Evolutionary conservation across 2,329 filamentous ascomycete genomes (phyloP), one percentile per base, ranked within the genome.

Genomic region (Elsinoe perseae): DNA sequence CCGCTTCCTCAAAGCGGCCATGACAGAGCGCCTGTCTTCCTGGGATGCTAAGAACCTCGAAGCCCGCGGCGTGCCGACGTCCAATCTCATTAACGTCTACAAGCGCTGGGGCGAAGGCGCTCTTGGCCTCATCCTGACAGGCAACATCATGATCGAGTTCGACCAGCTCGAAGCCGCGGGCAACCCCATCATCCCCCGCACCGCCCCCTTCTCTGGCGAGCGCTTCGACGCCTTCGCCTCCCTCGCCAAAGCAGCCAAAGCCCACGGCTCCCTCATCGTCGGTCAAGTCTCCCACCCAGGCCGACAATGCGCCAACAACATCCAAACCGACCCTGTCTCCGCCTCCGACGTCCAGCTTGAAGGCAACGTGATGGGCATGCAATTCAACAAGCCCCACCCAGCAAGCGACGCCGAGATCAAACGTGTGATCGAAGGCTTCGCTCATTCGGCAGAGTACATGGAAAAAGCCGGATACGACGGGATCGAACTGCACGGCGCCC

Each of bases 1-100:
- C 65, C 75, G 82, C n/a, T 82, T 86, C 63, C 67, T 86, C 61
- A 87, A 87, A 68, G 81, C 74, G 4, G 79, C 84, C 40, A 86
- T 87, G 83, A 80, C 80, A 1, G 84, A 87, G 66, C 73, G 77
- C 6, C 70, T 86, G 12, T 80, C 81, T 0, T 81, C 77, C 4
- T 87, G 81, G 80, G 74, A 80, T 57, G 72, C 77, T 5, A 75
- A 75, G 21, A 73, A 80, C 56, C 62, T 79, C 7, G 68, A 75
- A 20, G 73, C 73, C 2, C 76, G 83, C 40, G 78, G 80, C 21
- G 69, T 84, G 3, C 78, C 80, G 5, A 74, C 73, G 10, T 73
- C 76, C 60, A 71, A 77, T 56, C 63, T 80, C 18, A 73, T 81
- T 62, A 78, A 82, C 28, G 70, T 82, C 38, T 86, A 86, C 68